phyloP scores from a whole-genome alignment of 2,329 filamentous ascomycete genomes.

The Cercospora sesami region DNA sequence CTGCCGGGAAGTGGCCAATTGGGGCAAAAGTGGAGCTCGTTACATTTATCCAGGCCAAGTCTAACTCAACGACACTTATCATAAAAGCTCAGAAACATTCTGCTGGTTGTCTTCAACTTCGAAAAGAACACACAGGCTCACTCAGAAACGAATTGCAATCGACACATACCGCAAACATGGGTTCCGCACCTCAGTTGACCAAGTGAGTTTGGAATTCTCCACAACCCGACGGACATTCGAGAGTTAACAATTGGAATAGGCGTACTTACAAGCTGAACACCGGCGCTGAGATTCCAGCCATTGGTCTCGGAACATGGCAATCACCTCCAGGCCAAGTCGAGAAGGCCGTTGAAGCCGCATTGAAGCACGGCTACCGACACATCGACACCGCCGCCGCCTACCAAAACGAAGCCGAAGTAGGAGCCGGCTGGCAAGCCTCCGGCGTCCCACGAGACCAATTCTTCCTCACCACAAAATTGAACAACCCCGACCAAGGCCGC shows the following conservation, averaged over 20 bases:
- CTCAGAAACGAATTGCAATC: not conserved
- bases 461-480: slow-evolving; percentile 78
- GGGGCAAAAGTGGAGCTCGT: not conserved
- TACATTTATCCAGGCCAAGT: slow-evolving; percentile 12
- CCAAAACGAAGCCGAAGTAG: slow-evolving; percentile 74
- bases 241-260: slow-evolving; percentile 7
- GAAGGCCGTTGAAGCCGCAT: slow-evolving; percentile 67
- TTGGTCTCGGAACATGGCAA: slow-evolving; percentile 80
- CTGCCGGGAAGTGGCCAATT: slow-evolving; percentile 7
- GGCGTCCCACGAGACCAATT: slow-evolving; percentile 66
- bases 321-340: slow-evolving; percentile 68
- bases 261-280: slow-evolving; percentile 56
- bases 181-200: slow-evolving; percentile 47
- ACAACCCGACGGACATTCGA: not conserved
- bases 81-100: not conserved
- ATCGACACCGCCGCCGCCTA: slow-evolving; percentile 73
- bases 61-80: slow-evolving; percentile 13
- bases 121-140: not conserved
- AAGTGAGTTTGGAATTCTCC: slow-evolving; percentile 7
- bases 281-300: slow-evolving; percentile 71
- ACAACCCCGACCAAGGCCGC: slow-evolving; percentile 75
- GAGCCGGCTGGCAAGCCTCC: slow-evolving; percentile 67
- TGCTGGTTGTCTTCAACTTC: not conserved
- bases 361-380: slow-evolving; percentile 60
- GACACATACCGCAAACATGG: slow-evolving; percentile 15